phyloP scores from a whole-genome alignment of 805 yeast species.

The Suhomyces faveliae region DNA sequence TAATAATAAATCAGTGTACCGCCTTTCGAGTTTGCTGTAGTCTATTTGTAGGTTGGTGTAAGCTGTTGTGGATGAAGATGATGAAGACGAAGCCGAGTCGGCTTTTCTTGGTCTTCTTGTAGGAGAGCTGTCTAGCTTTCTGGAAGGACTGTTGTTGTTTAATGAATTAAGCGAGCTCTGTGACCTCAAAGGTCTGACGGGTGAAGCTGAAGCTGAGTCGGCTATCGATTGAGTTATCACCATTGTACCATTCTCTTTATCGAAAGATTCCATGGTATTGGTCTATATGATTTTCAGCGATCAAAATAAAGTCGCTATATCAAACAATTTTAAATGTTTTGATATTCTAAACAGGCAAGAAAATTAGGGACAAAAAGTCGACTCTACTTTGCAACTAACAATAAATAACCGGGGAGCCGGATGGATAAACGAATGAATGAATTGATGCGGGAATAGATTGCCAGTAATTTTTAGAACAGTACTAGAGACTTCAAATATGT shows the following conservation, averaged over 20 bases:
- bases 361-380: not conserved
- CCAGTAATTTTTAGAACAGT: not conserved
- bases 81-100: not conserved
- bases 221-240: constrained; percentile 10
- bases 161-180: constrained; percentile 14
- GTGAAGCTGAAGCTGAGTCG: not conserved
- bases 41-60: constrained; percentile 11
- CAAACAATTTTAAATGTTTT: not conserved
- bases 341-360: not conserved
- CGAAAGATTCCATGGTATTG: constrained; percentile 5
- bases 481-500: not conserved
- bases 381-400: not conserved
- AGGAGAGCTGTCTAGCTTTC: constrained; percentile 1
- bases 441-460: not conserved
- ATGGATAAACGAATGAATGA: not conserved
- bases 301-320: not conserved
- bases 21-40: constrained; percentile 17
- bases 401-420: not conserved
- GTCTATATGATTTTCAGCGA: not conserved
- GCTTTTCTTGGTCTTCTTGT: constrained; percentile 4
- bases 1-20: constrained; percentile 33
- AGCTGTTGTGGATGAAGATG: constrained; percentile 3
- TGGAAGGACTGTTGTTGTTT: constrained; percentile 7
- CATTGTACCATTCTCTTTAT: constrained; percentile 14
- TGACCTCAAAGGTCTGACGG: constrained; percentile 11